Evolutionary conservation across 805 yeast genomes (phyloP).

Genomic region (Candida dajiaensis): DNA sequence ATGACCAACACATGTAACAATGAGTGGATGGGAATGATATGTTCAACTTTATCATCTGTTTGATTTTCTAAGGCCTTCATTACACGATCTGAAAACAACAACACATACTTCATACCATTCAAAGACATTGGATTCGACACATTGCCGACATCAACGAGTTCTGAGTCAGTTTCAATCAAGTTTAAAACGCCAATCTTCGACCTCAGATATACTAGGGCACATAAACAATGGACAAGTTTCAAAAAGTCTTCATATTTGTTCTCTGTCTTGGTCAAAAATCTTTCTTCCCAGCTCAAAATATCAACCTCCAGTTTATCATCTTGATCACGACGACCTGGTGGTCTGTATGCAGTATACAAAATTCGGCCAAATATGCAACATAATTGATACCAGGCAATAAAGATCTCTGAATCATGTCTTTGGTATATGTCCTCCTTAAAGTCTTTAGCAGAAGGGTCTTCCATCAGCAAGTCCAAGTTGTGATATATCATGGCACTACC

Average conservation of each 20-base stretch:
- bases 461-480: conserved; percentile 4
- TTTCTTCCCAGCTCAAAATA: conserved; percentile 4
- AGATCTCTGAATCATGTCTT: conserved; percentile 2
- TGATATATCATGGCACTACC: conserved; percentile 8
- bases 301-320: conserved; percentile 7
- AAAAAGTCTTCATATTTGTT: conserved; percentile 1
- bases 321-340: conserved; percentile 6
- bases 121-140: conserved; percentile 3
- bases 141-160: background rate
- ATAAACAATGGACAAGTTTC: background rate
- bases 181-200: conserved; percentile 8
- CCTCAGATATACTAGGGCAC: conserved; percentile 6
- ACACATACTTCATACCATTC: conserved; percentile 6
- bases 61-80: background rate
- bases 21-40: conserved; percentile 5
- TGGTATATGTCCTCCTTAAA: conserved; percentile 3
- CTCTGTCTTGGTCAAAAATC: background rate
- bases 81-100: conserved; percentile 1
- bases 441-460: conserved; percentile 4
- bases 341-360: conserved; percentile 6
- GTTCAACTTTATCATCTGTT: conserved; percentile 1
- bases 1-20: conserved; percentile 6
- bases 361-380: conserved; percentile 5
- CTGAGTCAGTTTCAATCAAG: conserved; percentile 3
- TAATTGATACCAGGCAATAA: conserved; percentile 4